Percentiles rank a stretch among this genome's conserved stretches.
phyloP scores from a whole-genome alignment of 306 rosid species.

The Quercus cerris region DNA sequence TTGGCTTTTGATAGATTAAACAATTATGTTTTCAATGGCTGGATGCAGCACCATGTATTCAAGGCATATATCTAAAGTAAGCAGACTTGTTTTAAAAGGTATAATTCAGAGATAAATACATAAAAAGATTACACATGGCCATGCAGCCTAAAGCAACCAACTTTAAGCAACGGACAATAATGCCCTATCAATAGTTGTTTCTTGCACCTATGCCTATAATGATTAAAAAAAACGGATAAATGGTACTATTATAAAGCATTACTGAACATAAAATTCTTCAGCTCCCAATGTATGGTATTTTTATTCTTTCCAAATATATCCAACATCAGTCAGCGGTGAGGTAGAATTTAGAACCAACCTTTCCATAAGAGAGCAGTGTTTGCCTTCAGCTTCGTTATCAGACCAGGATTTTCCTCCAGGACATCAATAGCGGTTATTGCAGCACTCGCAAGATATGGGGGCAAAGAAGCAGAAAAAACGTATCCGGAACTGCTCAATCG shows the following conservation, averaged over 20 bases:
- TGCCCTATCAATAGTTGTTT: background rate
- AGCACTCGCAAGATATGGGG: slow-evolving; percentile 96
- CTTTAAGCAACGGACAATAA: background rate
- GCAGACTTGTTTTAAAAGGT: background rate
- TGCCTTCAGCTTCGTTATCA: slow-evolving; percentile 63
- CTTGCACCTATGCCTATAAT: background rate
- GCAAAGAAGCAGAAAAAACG: slow-evolving; percentile 95
- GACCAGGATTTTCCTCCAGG: slow-evolving; percentile 76
- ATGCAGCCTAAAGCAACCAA: background rate
- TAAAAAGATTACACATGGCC: background rate
- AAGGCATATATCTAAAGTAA: background rate
- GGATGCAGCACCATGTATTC: background rate
- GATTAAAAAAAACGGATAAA: background rate
- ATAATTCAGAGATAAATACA: background rate
- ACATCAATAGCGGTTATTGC: slow-evolving; percentile 86
- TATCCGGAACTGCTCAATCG: slow-evolving; percentile 96
- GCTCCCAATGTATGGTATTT: background rate
- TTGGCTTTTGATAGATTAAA: background rate
- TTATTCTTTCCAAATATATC: background rate
- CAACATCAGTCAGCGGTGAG: background rate
- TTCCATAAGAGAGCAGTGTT: slow-evolving; percentile 61
- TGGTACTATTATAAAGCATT: background rate
- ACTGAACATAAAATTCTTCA: background rate
- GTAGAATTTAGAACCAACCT: slow-evolving; percentile 53
- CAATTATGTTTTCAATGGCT: background rate